These are phyloP conservation scores for Salinomyces thailandicus DNA, from an alignment of 2,329 filamentous ascomycete genomes.

Conservation along the genomic window DNA sequence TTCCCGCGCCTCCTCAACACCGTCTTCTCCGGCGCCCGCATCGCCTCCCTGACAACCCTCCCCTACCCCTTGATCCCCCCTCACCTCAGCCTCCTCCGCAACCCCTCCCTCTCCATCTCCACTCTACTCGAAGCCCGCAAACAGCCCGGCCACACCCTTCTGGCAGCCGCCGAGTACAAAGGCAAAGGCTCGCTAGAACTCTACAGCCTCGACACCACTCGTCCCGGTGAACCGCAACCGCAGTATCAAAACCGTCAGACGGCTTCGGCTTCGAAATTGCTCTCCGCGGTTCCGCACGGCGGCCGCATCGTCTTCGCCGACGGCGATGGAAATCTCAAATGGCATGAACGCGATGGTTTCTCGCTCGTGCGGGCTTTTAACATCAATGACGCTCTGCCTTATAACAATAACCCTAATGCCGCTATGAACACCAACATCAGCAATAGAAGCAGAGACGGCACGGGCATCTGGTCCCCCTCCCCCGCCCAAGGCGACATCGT, in stretches of 20 bases:
- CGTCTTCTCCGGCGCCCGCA: slow-evolving; percentile 70
- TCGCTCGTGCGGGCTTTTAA: slow-evolving; percentile 46
- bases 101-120: slow-evolving; percentile 39
- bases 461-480: slow-evolving; percentile 18
- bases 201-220: slow-evolving; percentile 49
- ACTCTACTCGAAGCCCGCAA: slow-evolving; percentile 46
- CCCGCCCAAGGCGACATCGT: slow-evolving; percentile 55
- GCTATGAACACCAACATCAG: not conserved
- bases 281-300: slow-evolving; percentile 74
- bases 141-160: slow-evolving; percentile 52
- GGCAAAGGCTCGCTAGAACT: slow-evolving; percentile 81
- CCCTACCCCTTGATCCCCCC: slow-evolving; percentile 57
- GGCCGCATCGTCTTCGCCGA: slow-evolving; percentile 75
- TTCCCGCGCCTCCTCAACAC: slow-evolving; percentile 69
- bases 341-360: slow-evolving; percentile 76
- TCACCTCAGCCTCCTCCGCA: slow-evolving; percentile 48
- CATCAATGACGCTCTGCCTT: slow-evolving; percentile 36
- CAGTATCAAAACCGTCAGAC: slow-evolving; percentile 70
- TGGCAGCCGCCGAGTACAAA: slow-evolving; percentile 84
- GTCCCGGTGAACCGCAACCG: not conserved
- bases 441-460: not conserved
- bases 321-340: slow-evolving; percentile 72
- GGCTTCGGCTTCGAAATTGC: slow-evolving; percentile 65
- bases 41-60: slow-evolving; percentile 62
- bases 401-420: not conserved